These are phyloP conservation scores for Geotrichum aggregatum DNA, from an alignment of 1,139 yeast species.

Conservation along the genomic window DNA sequence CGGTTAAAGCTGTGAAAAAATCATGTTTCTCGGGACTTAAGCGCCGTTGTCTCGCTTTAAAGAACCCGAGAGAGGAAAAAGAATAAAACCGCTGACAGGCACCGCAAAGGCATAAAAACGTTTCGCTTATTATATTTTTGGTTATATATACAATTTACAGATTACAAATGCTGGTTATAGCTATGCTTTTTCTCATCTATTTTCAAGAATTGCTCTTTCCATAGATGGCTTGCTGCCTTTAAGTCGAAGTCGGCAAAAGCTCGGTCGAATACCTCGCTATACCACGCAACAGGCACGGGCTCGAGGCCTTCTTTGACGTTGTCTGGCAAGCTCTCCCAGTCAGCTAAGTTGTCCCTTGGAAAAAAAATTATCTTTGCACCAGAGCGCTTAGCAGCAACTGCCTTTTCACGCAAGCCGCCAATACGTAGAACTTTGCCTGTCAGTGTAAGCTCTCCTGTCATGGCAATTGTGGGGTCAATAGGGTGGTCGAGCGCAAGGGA, in stretches of 20 bases:
- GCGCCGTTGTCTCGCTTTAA: not conserved
- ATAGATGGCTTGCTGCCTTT: slow-evolving; percentile 54
- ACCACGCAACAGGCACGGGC: slow-evolving; percentile 87
- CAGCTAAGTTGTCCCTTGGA: slow-evolving; percentile 90
- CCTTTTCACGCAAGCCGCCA: slow-evolving; percentile 92
- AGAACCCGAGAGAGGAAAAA: not conserved
- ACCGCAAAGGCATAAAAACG: too few relatives aligned
- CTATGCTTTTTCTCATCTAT: slow-evolving; percentile 35
- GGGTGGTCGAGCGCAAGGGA: slow-evolving; percentile 73
- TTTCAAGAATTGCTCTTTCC: slow-evolving; percentile 51
- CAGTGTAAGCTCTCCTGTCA: slow-evolving; percentile 94
- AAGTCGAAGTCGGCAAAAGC: slow-evolving; percentile 59
- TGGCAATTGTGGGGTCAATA: slow-evolving; percentile 72
- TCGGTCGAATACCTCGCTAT: slow-evolving; percentile 70
- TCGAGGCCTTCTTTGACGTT: slow-evolving; percentile 81
- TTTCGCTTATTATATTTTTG: not conserved
- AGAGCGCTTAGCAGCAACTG: slow-evolving; percentile 91
- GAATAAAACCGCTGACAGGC: not conserved
- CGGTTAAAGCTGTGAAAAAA: too few relatives aligned
- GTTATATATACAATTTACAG: not conserved
- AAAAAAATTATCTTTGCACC: slow-evolving; percentile 87
- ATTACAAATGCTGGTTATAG: not conserved
- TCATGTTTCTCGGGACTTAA: not conserved
- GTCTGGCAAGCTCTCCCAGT: slow-evolving; percentile 90
- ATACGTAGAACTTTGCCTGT: slow-evolving; percentile 91